Evolutionary conservation across 257 asterid genomes (phyloP).

Genomic region (Apocynum venetum): DNA sequence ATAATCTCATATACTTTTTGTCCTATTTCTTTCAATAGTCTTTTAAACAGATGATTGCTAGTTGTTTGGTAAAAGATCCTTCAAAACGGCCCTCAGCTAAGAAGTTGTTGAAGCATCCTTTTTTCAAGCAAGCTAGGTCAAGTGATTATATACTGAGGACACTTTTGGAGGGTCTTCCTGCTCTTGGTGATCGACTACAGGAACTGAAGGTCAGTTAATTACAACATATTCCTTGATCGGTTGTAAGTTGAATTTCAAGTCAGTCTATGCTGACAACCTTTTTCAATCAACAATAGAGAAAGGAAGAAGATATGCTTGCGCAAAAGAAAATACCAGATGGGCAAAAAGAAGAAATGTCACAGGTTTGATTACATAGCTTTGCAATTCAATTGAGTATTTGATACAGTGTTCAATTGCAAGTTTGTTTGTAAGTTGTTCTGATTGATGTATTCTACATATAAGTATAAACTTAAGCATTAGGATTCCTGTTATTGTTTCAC

Average conservation of each 20-base stretch:
- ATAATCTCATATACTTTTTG: slow-evolving; percentile 12
- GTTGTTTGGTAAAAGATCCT: slow-evolving; percentile 98
- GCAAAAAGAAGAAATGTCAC: slow-evolving; percentile 86
- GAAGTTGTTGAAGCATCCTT: slow-evolving; percentile 76
- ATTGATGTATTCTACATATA: neutral
- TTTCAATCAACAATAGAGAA: slow-evolving; percentile 43
- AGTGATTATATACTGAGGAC: slow-evolving; percentile 68
- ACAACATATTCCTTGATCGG: neutral
- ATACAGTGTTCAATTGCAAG: neutral
- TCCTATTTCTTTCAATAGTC: slow-evolving; percentile 52
- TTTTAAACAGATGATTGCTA: slow-evolving; percentile 93
- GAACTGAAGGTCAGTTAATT: slow-evolving; percentile 63
- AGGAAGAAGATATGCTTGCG: slow-evolving; percentile 96
- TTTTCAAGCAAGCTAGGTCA: slow-evolving; percentile 95
- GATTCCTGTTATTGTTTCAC: neutral
- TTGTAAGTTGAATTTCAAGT: slow-evolving; percentile 10
- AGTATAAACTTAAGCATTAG: neutral
- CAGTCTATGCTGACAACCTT: slow-evolving; percentile 26
- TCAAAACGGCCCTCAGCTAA: slow-evolving; percentile 89
- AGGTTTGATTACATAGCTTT: slow-evolving; percentile 44
- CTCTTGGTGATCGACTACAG: slow-evolving; percentile 80
- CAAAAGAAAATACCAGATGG: slow-evolving; percentile 97
- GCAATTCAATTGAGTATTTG: neutral
- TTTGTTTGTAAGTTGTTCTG: neutral
- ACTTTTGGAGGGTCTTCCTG: slow-evolving; percentile 87